Conservation (phyloP, 768 basidiomycete species). For the Boletus sp. region DNA sequence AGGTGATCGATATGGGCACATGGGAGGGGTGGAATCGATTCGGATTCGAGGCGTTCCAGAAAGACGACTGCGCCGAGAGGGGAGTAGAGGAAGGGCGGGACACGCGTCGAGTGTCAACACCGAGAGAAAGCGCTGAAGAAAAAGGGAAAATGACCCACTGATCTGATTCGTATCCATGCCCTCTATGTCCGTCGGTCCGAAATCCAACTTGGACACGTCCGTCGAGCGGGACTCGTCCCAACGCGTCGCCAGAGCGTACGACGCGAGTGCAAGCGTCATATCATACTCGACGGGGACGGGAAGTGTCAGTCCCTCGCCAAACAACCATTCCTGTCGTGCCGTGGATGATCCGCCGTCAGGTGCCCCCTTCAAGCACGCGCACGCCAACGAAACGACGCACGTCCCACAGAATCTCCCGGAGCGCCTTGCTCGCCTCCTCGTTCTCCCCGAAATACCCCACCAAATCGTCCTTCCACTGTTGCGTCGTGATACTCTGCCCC, state of each 20-base stretch:
- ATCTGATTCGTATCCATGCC: conserved; percentile 75
- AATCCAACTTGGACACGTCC: conserved; percentile 48
- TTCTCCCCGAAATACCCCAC: conserved; percentile 55
- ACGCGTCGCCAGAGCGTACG: conserved; percentile 66
- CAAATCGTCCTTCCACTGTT: conserved; percentile 48
- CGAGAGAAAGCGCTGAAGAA: too few relatives aligned
- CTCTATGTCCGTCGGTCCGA: conserved; percentile 59
- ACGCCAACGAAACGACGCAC: conserved; percentile 37
- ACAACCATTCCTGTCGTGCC: too few relatives aligned
- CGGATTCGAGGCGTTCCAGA: conserved; percentile 69
- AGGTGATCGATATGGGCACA: conserved; percentile 57
- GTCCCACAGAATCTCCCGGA: conserved; percentile 77
- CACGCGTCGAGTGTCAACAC: too few relatives aligned
- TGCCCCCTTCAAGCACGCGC: too few relatives aligned
- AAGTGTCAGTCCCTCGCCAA: conserved; percentile 50
- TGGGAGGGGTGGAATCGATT: conserved; percentile 51
- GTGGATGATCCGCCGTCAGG: conserved; percentile 25
- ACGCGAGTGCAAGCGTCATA: conserved; percentile 60
- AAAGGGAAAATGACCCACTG: conserved; percentile 39
- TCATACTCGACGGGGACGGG: conserved; percentile 79
- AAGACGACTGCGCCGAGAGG: conserved; percentile 59
- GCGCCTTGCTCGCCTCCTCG: conserved; percentile 53
- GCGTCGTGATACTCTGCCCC: conserved; percentile 79
- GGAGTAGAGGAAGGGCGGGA: too few relatives aligned
- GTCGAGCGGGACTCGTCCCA: conserved; percentile 68